Conservation (phyloP, 83 land plant species). For the Picea mariana region DNA sequence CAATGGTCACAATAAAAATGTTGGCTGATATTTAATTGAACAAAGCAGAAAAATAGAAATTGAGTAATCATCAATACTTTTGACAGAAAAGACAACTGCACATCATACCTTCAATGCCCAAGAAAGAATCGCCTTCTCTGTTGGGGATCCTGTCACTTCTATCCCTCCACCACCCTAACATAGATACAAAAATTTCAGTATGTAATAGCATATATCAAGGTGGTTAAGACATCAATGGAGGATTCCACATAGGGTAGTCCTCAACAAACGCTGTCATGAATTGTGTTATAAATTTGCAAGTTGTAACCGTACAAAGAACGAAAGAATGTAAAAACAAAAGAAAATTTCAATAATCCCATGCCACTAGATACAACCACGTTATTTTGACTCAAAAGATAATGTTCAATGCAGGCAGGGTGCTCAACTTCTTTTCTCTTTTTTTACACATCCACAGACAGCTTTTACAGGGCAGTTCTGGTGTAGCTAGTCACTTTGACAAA, state of each 20-base stretch:
- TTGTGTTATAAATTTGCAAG: neutral
- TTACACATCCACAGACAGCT: neutral
- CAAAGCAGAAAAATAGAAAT: neutral
- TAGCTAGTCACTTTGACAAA: neutral
- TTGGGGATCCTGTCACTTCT: constrained; percentile 73
- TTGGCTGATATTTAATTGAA: neutral
- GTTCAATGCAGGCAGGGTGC: neutral
- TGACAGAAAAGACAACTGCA: too few species aligned
- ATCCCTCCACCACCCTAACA: constrained; percentile 28
- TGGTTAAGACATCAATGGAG: neutral
- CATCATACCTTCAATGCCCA: constrained; percentile 56
- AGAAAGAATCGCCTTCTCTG: constrained; percentile 76
- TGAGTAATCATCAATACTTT: neutral
- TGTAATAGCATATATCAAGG: neutral
- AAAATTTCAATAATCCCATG: neutral
- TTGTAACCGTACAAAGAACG: neutral
- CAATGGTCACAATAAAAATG: neutral
- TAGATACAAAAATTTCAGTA: neutral
- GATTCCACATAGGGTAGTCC: neutral
- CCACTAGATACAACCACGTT: neutral
- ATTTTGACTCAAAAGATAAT: neutral
- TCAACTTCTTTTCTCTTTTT: neutral
- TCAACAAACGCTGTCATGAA: neutral
- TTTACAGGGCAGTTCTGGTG: neutral
- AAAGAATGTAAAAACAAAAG: neutral